Conservation (phyloP, 2,329 filamentous ascomycete genomes). For the Helotiales sp. region DNA sequence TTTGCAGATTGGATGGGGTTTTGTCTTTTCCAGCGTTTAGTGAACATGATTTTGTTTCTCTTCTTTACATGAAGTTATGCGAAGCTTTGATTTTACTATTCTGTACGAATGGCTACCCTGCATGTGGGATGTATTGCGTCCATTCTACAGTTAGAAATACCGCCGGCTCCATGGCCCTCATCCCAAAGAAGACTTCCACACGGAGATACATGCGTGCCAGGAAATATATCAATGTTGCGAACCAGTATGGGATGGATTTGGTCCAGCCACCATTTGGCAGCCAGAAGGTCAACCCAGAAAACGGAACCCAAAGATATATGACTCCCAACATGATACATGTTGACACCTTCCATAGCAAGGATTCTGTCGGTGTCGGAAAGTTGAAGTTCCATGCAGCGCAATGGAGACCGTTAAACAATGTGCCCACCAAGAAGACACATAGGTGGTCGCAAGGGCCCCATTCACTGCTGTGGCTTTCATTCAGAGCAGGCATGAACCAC, state of each 20-base stretch:
- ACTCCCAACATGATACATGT: conserved; percentile 7
- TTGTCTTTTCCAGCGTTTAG: too few relatives aligned
- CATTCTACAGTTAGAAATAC: background rate
- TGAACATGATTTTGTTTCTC: too few relatives aligned
- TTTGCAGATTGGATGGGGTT: too few relatives aligned
- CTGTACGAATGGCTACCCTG: background rate
- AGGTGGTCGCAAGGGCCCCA: background rate
- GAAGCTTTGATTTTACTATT: background rate
- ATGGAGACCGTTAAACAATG: background rate
- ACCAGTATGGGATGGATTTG: background rate
- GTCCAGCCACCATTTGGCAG: background rate
- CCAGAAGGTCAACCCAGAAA: background rate
- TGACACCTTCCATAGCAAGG: background rate
- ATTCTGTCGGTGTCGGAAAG: background rate
- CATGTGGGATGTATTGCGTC: background rate
- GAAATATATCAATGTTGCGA: background rate
- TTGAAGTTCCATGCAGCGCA: background rate
- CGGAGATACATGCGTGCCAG: background rate
- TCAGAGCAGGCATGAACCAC: background rate
- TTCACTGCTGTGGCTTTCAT: background rate
- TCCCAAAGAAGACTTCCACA: background rate
- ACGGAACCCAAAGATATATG: background rate
- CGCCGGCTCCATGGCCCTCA: background rate
- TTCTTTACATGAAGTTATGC: background rate
- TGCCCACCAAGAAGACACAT: background rate